These are phyloP conservation scores for Anisodus tanguticus DNA, from an alignment of 257 asterid species.

Conservation along the genomic window DNA sequence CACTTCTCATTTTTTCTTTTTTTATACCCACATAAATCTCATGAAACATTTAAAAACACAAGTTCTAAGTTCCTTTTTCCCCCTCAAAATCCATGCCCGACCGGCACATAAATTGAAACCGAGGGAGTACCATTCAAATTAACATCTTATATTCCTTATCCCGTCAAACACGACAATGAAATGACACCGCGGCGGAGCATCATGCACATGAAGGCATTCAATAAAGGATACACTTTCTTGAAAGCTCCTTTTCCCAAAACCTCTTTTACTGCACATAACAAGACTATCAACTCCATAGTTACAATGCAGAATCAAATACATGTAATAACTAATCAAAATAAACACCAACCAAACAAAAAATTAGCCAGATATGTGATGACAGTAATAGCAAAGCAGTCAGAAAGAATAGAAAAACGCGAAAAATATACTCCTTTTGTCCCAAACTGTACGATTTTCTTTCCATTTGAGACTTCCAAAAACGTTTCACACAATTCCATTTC, in stretches of 20 bases:
- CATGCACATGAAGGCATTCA: slow-evolving; percentile 17
- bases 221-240: slow-evolving; percentile 89
- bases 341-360: not conserved
- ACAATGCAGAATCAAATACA: slow-evolving; percentile 13
- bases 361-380: not conserved
- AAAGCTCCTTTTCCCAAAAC: slow-evolving; percentile 89
- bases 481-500: not conserved
- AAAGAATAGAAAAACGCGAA: not conserved
- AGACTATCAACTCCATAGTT: slow-evolving; percentile 14
- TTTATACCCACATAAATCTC: not conserved
- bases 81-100: not conserved
- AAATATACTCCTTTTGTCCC: not conserved
- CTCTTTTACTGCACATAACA: slow-evolving; percentile 81
- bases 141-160: slow-evolving; percentile 9
- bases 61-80: not conserved
- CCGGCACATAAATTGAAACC: not conserved
- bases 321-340: slow-evolving; percentile 8
- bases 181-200: not conserved
- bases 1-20: not conserved
- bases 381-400: not conserved
- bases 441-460: not conserved
- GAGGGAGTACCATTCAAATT: not conserved
- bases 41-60: not conserved
- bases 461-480: not conserved
- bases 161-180: not conserved